phyloP scores from a whole-genome alignment of 1,284 basidiomycete species.

The Sporisorium iseilematis-ciliati region DNA sequence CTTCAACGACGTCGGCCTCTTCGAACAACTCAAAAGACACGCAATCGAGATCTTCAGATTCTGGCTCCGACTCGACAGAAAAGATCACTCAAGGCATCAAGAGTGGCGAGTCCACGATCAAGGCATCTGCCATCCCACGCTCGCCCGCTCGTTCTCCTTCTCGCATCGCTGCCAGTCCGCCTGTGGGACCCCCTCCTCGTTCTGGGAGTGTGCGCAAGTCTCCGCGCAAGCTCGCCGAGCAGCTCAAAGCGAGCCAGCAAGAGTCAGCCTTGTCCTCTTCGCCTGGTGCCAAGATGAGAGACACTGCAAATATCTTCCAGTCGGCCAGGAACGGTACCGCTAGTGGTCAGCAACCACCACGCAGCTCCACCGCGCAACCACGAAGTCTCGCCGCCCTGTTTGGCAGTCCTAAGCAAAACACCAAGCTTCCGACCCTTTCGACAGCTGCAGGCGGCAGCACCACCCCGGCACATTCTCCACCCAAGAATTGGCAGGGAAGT shows the following conservation, averaged over 20 bases:
- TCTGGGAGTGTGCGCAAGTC: slow-evolving; percentile 49
- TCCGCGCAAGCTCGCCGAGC: slow-evolving; percentile 42
- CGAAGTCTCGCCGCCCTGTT: slow-evolving; percentile 48
- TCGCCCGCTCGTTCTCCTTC: slow-evolving; percentile 47
- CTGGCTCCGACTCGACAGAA: slow-evolving; percentile 39
- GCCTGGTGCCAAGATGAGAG: slow-evolving; percentile 25
- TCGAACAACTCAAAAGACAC: slow-evolving; percentile 7
- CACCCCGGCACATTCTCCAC: slow-evolving; percentile 47
- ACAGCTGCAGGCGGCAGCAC: slow-evolving; percentile 33
- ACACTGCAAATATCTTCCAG: slow-evolving; percentile 22
- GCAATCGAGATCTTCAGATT: slow-evolving; percentile 25
- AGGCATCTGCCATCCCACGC: slow-evolving; percentile 47
- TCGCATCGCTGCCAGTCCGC: slow-evolving; percentile 30
- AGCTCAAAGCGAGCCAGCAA: slow-evolving; percentile 21
- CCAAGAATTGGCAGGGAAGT: slow-evolving; percentile 40
- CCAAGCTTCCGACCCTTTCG: slow-evolving; percentile 42
- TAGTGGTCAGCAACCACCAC: slow-evolving; percentile 18
- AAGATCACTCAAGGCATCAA: slow-evolving; percentile 24
- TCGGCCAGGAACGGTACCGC: slow-evolving; percentile 1
- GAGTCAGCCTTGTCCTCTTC: slow-evolving; percentile 21
- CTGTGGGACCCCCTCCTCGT: slow-evolving; percentile 34
- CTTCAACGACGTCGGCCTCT: background rate
- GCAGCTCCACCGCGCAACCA: slow-evolving; percentile 31
- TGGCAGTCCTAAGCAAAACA: slow-evolving; percentile 41
- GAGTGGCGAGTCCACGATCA: slow-evolving; percentile 50